These are phyloP conservation scores for Alliaria petiolata DNA, from an alignment of 345 rosid species.

Conservation along the genomic window DNA sequence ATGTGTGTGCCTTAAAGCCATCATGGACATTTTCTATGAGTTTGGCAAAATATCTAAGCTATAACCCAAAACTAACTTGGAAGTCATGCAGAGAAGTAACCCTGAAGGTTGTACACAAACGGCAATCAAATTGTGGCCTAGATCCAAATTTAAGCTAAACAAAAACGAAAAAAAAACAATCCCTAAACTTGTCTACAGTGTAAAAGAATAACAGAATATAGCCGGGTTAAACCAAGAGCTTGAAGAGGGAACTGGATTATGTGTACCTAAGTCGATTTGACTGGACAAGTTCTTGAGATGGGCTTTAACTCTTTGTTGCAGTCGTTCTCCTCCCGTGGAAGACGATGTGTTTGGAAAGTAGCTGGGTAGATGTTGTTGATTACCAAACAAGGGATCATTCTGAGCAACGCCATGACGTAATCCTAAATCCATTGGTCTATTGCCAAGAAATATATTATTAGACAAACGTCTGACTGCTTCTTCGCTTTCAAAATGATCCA, in stretches of 20 bases:
- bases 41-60: not conserved
- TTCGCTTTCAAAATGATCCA: constrained; percentile 40
- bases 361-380: constrained; percentile 42
- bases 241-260: not conserved
- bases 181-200: not conserved
- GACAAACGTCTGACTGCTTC: constrained; percentile 37
- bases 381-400: constrained; percentile 33
- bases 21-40: not conserved
- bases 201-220: not conserved
- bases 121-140: not conserved
- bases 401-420: constrained; percentile 49
- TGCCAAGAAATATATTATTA: constrained; percentile 13
- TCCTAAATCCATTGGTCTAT: constrained; percentile 39
- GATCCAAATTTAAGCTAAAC: not conserved
- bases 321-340: constrained; percentile 50
- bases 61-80: too few species aligned
- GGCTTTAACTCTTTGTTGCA: constrained; percentile 64
- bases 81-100: too few species aligned
- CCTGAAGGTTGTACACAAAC: too few species aligned
- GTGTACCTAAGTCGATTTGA: constrained; percentile 62
- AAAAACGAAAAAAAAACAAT: too few species aligned
- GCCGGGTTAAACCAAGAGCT: not conserved
- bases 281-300: constrained; percentile 70
- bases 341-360: constrained; percentile 41
- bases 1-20: not conserved